These are phyloP conservation scores for Jasminum sambac DNA, from an alignment of 257 asterid genomes.

Conservation along the genomic window DNA sequence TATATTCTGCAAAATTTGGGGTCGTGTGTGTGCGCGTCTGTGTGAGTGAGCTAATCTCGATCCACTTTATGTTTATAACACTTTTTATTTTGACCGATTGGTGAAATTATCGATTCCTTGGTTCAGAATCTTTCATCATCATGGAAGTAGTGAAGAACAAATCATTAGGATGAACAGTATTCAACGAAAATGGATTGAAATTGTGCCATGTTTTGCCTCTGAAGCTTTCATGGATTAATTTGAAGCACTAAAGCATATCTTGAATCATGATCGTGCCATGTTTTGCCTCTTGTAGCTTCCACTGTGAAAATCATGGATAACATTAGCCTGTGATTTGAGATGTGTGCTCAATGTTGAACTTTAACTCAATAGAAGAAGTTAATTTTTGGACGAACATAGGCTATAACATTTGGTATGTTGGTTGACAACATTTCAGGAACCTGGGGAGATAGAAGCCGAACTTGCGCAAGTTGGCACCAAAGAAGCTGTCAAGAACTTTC, in stretches of 20 bases:
- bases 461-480: constrained; percentile 50
- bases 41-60: background rate
- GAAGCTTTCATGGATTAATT: background rate
- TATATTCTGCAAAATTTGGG: background rate
- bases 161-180: background rate
- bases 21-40: background rate
- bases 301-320: background rate
- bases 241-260: background rate
- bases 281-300: background rate
- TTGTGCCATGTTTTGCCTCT: background rate
- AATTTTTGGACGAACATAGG: background rate
- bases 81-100: background rate
- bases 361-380: background rate
- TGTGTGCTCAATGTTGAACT: too few species aligned
- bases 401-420: background rate
- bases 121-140: too few species aligned
- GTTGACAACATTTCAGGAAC: constrained; percentile 48
- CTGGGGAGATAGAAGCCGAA: constrained; percentile 75
- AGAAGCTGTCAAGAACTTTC: constrained; percentile 47
- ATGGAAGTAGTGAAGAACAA: too few species aligned
- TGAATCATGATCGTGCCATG: background rate
- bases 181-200: background rate
- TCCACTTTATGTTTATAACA: background rate
- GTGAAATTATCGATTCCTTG: background rate
- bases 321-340: too few species aligned